Evolutionary conservation across 805 yeast genomes (phyloP).

Genomic region (Saccharomycopsis babjevae): DNA sequence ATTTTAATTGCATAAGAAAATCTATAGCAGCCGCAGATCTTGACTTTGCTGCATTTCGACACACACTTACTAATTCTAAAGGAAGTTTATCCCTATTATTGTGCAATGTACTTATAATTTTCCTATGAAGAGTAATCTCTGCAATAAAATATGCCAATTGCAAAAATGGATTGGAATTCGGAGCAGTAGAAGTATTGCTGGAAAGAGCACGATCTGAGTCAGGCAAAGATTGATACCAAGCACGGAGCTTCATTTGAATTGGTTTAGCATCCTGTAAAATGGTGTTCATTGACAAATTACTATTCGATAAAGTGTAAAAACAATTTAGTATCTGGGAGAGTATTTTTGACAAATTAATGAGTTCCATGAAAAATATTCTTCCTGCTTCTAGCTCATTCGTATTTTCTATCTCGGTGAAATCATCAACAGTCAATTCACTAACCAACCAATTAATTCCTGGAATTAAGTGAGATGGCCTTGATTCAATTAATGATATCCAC

Average conservation of each 20-base stretch:
- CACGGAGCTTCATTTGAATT: slow-evolving; percentile 54
- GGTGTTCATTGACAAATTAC: slow-evolving; percentile 48
- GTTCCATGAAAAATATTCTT: slow-evolving; percentile 53
- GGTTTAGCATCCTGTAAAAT: slow-evolving; percentile 76
- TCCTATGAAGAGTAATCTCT: slow-evolving; percentile 77
- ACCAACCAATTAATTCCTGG: slow-evolving; percentile 75
- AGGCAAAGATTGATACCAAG: slow-evolving; percentile 61
- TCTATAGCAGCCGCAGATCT: slow-evolving; percentile 75
- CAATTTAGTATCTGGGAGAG: slow-evolving; percentile 62
- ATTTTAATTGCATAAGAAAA: slow-evolving; percentile 61
- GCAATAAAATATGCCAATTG: slow-evolving; percentile 84
- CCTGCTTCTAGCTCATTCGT: slow-evolving; percentile 38
- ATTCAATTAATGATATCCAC: slow-evolving; percentile 76
- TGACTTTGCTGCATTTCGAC: slow-evolving; percentile 78
- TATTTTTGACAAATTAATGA: slow-evolving; percentile 57
- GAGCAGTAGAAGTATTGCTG: slow-evolving; percentile 33
- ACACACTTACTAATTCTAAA: slow-evolving; percentile 48
- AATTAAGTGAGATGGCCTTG: slow-evolving; percentile 75
- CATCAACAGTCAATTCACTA: slow-evolving; percentile 51
- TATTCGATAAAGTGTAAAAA: slow-evolving; percentile 63
- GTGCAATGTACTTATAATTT: slow-evolving; percentile 48
- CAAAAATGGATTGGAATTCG: slow-evolving; percentile 66
- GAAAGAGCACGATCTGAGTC: slow-evolving; percentile 28
- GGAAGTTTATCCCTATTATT: slow-evolving; percentile 30
- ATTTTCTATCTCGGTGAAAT: slow-evolving; percentile 31